Base-by-base conservation (phyloP, 116 monocot species). In the Dioscorea cayenensis region DNA sequence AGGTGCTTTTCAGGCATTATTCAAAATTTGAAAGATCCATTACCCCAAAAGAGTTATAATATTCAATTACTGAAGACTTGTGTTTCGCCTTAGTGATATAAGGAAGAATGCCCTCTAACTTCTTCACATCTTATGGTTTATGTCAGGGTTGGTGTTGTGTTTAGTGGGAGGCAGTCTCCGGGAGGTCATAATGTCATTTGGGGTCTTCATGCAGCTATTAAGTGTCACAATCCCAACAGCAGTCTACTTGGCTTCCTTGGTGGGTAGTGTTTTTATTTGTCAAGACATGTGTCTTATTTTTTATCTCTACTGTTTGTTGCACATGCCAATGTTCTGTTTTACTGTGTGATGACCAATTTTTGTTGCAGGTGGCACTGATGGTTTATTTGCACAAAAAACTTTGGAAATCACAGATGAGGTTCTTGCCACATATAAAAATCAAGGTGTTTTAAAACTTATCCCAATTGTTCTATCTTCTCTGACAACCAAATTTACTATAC, bases 301-400 rank as follows among this genome's bases (percentile, higher is more conserved):
- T 70, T 28, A 5, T 5, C 55, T 55, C n/a, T 16, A 5, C 0
- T 55, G 55, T 16, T 55, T 55, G 55, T 55, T 16, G 17, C n/a
- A 55, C 55, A 29, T 19, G 36, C 28, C 3, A 27, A 60, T 18
- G 49, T 49, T 17, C 22, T 51, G 16, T 27, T 51, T 5, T 17
- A 13, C 64, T 64, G 29, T 69, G 23, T 51, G 17, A 14, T 51
- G 69, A 51, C 23, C 55, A 18, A 35, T 55, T 74, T 14, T 62
- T 0, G 36, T 64, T 18, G 67, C 69, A 95, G 95, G 91, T 77
- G 95, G 95, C 27, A 89, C 91, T 72, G 91, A 95, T 32, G 95
- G 95, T 66, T 77, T 95, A 49, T 91, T 95, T 91, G 89, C 81
- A 72, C 86, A 91, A 73, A 95, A 95, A 60, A 86, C 89, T 63